Evolutionary conservation across 108 stramenopile genomes (phyloP).

Genomic region (Schizochytrium sp.): DNA sequence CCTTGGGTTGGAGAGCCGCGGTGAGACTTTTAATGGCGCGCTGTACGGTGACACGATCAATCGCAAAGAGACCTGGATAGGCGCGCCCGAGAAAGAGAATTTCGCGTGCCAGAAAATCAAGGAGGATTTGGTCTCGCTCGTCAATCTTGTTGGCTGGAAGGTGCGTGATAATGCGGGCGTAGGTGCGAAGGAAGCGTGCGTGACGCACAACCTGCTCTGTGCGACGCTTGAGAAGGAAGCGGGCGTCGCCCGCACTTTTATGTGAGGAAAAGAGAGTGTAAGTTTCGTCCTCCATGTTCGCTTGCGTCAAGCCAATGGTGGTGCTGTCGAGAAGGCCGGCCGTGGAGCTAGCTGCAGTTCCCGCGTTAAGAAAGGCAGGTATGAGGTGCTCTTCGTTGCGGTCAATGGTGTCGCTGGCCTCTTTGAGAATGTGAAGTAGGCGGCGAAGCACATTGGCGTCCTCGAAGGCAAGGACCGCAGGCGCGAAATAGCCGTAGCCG

Average conservation of each 20-base stretch:
- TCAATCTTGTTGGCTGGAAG: not conserved
- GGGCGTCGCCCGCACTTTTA: not conserved
- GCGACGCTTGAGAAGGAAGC: not conserved
- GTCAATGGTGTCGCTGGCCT: constrained; percentile 18
- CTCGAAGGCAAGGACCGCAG: not conserved
- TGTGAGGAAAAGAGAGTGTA: too few relatives aligned
- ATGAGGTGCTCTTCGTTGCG: not conserved
- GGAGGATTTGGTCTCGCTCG: not conserved
- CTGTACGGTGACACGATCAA: not conserved
- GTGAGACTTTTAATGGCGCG: not conserved
- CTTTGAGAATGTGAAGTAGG: not conserved
- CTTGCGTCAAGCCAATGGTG: too few relatives aligned
- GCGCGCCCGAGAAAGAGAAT: not conserved
- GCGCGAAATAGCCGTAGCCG: not conserved
- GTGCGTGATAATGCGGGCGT: not conserved
- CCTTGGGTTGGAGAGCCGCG: not conserved
- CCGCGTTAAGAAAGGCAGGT: not conserved
- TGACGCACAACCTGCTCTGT: not conserved
- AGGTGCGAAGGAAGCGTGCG: constrained; percentile 2
- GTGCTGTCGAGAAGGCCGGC: not conserved
- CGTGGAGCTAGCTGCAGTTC: not conserved
- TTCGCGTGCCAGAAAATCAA: not conserved
- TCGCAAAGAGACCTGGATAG: not conserved
- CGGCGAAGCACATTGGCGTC: not conserved
- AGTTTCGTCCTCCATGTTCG: too few relatives aligned